Percentiles rank a stretch among this genome's conserved stretches.
phyloP scores from a whole-genome alignment of 2,329 filamentous ascomycete species.

The Diaporthe amygdali region DNA sequence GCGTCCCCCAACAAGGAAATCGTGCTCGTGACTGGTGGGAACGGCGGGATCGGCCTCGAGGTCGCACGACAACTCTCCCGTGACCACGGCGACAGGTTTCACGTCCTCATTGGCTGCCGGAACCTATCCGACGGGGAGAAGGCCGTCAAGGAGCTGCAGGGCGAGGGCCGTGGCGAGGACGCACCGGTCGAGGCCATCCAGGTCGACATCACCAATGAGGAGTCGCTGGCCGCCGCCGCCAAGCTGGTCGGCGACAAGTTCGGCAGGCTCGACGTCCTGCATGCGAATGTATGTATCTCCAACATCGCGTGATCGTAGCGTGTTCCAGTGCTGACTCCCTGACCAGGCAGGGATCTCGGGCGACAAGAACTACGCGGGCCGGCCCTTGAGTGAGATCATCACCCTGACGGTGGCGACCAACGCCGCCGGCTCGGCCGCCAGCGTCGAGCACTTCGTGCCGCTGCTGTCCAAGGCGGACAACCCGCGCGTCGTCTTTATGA shows the following conservation, averaged over 20 bases:
- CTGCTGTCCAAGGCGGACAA: background rate
- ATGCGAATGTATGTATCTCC: background rate
- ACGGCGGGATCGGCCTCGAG: slow-evolving; percentile 1
- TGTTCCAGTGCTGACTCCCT: background rate
- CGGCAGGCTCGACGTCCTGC: slow-evolving; percentile 4
- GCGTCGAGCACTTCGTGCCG: background rate
- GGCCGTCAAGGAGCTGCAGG: background rate
- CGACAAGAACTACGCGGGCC: background rate
- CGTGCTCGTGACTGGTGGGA: background rate
- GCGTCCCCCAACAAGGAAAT: background rate
- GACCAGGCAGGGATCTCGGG: background rate
- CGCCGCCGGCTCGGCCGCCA: slow-evolving; percentile 1
- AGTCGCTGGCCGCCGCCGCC: background rate
- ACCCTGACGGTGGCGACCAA: background rate
- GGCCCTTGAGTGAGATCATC: background rate
- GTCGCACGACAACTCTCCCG: background rate
- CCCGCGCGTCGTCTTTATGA: background rate
- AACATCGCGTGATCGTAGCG: accelerated
- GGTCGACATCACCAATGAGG: slow-evolving; percentile 5
- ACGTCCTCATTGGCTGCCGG: slow-evolving; percentile 3
- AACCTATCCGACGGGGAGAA: background rate
- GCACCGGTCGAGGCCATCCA: background rate
- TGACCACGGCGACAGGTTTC: background rate
- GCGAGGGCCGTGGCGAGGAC: background rate
- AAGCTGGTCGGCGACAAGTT: background rate